Evolutionary conservation across 805 yeast species (phyloP).

Genomic region (Saturnispora bothae): DNA sequence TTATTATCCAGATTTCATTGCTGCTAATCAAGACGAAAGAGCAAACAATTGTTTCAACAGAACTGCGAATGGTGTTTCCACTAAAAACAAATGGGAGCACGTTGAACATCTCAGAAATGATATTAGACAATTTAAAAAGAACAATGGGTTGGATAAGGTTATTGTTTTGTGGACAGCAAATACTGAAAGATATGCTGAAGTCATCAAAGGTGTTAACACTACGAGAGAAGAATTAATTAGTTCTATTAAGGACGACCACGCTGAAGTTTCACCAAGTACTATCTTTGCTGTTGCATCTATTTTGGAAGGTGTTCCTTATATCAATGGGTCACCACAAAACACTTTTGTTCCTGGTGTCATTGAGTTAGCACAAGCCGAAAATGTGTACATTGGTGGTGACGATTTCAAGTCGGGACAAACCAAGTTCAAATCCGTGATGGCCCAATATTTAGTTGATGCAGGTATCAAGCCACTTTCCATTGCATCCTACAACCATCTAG

Average conservation of each 20-base stretch:
- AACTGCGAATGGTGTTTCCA: constrained; percentile 36
- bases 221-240: constrained; percentile 69
- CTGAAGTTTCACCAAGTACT: constrained; percentile 87
- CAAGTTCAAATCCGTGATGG: constrained; percentile 89
- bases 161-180: constrained; percentile 95
- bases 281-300: constrained; percentile 89
- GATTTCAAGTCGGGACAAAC: constrained; percentile 97
- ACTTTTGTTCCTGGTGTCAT: constrained; percentile 94
- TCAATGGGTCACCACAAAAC: constrained; percentile 96
- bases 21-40: constrained; percentile 85
- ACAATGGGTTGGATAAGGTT: constrained; percentile 72
- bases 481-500: constrained; percentile 93
- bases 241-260: constrained; percentile 68
- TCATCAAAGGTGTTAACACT: constrained; percentile 75
- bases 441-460: constrained; percentile 93
- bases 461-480: constrained; percentile 92
- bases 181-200: constrained; percentile 84
- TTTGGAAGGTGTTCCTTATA: constrained; percentile 79
- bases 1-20: constrained; percentile 94
- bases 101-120: constrained; percentile 80
- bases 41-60: constrained; percentile 79
- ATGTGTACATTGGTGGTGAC: constrained; percentile 86
- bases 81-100: constrained; percentile 73
- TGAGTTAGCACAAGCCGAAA: constrained; percentile 72
- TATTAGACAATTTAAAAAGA: constrained; percentile 63